These are phyloP conservation scores for Vitis amurensis DNA, from an alignment of 164 flowering plant species.

Conservation along the genomic window DNA sequence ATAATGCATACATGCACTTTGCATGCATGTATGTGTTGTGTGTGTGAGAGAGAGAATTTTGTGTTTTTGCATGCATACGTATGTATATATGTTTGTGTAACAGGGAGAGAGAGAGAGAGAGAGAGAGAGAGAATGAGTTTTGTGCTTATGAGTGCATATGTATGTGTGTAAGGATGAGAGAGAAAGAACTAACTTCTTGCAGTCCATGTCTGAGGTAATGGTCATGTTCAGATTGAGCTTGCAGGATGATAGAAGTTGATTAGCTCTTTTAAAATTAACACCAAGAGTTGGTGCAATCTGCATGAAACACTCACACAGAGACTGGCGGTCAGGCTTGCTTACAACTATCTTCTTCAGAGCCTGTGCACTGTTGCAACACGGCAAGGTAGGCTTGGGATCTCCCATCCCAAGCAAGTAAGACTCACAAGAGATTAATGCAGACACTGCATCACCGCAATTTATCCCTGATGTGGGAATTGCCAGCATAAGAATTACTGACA, in stretches of 20 bases:
- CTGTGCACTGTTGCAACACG: neutral
- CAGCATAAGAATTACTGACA: neutral
- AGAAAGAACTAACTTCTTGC: neutral
- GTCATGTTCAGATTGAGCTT: slow-evolving; percentile 1
- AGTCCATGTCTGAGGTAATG: neutral
- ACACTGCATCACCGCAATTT: neutral
- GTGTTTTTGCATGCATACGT: no score
- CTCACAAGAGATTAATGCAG: neutral
- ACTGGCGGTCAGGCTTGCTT: neutral
- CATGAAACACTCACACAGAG: slow-evolving; percentile 3
- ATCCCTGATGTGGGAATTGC: neutral
- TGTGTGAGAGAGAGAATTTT: no score
- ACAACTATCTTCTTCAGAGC: neutral
- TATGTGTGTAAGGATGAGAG: no score
- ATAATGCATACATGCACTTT: no score
- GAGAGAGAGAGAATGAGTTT: no score
- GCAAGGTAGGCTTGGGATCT: neutral
- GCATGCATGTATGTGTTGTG: no score
- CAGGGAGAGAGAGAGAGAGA: no score
- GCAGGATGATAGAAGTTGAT: slow-evolving; percentile 1
- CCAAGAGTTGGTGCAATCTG: neutral
- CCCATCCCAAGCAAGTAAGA: slow-evolving; percentile 4
- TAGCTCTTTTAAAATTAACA: neutral
- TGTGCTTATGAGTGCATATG: no score
- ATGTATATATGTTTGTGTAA: no score